phyloP scores from a whole-genome alignment of 23 red algal genomes.

The Gracilaria domingensis region DNA sequence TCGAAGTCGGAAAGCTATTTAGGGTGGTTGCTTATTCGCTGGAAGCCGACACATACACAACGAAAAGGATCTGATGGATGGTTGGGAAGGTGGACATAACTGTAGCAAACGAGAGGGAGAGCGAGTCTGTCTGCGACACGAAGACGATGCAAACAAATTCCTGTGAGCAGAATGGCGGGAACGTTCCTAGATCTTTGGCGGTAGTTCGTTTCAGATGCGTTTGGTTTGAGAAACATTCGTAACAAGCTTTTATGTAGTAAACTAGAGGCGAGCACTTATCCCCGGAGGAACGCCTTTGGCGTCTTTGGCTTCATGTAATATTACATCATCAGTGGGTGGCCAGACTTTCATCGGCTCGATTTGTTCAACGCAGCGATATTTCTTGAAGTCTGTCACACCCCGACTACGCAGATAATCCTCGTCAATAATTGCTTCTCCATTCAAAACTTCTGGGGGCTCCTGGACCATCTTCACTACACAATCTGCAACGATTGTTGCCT shows the following conservation, averaged over 20 bases:
- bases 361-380: slow-evolving; percentile 84
- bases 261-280: slow-evolving; percentile 53
- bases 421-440: slow-evolving; percentile 91
- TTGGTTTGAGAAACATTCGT: background rate
- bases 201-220: background rate
- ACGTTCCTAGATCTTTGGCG: background rate
- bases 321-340: slow-evolving; percentile 39
- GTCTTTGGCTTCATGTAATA: background rate
- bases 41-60: slow-evolving; percentile 19
- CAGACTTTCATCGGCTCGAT: slow-evolving; percentile 89
- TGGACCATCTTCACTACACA: slow-evolving; percentile 77
- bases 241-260: background rate
- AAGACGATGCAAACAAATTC: background rate
- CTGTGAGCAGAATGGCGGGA: background rate
- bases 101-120: background rate
- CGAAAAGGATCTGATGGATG: background rate
- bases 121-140: background rate
- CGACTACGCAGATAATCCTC: slow-evolving; percentile 89
- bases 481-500: slow-evolving; percentile 88
- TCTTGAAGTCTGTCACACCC: slow-evolving; percentile 81
- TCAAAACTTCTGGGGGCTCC: slow-evolving; percentile 61
- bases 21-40: slow-evolving; percentile 8
- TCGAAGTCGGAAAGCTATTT: slow-evolving; percentile 18
- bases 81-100: background rate
- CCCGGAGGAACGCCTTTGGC: slow-evolving; percentile 42